Percentiles rank a stretch among this genome's conserved stretches.
These are phyloP conservation scores for Lophiostoma macrostomum DNA, from an alignment of 495 filamentous ascomycete genomes.

Conservation along the genomic window DNA sequence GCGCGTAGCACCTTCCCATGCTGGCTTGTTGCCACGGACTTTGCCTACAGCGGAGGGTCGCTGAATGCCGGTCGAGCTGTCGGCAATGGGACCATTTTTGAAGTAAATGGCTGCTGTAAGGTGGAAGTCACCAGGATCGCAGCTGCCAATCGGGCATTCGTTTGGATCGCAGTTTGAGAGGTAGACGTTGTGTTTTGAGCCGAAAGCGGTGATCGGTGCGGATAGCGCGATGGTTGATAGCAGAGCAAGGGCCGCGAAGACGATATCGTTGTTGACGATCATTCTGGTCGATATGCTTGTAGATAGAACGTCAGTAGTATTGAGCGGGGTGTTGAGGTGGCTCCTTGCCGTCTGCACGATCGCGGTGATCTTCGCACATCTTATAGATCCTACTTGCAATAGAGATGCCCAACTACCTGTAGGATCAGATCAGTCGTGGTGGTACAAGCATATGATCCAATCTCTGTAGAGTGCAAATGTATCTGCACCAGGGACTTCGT, in stretches of 20 bases:
- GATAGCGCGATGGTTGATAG: background rate
- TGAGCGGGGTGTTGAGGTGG: too few species aligned
- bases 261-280: background rate
- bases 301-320: too few species aligned
- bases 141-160: slow-evolving; percentile 19
- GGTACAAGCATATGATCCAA: too few species aligned
- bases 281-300: background rate
- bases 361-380: too few species aligned
- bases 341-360: too few species aligned
- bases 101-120: slow-evolving; percentile 15
- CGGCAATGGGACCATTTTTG: slow-evolving; percentile 9
- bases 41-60: background rate
- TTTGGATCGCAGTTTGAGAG: slow-evolving; percentile 13
- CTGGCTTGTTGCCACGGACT: background rate
- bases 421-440: too few species aligned
- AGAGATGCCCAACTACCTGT: too few species aligned
- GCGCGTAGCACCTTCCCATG: slow-evolving; percentile 13
- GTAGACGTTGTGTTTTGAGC: slow-evolving; percentile 26
- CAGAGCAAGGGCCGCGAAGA: background rate
- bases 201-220: slow-evolving; percentile 14
- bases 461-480: too few species aligned
- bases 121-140: slow-evolving; percentile 17
- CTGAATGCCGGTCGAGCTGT: background rate
- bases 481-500: too few species aligned
- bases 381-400: too few species aligned